Percentiles rank a stretch among this genome's conserved stretches.
phyloP scores from a whole-genome alignment of 2,329 filamentous ascomycete genomes.

The Aspergillus costaricaensis region DNA sequence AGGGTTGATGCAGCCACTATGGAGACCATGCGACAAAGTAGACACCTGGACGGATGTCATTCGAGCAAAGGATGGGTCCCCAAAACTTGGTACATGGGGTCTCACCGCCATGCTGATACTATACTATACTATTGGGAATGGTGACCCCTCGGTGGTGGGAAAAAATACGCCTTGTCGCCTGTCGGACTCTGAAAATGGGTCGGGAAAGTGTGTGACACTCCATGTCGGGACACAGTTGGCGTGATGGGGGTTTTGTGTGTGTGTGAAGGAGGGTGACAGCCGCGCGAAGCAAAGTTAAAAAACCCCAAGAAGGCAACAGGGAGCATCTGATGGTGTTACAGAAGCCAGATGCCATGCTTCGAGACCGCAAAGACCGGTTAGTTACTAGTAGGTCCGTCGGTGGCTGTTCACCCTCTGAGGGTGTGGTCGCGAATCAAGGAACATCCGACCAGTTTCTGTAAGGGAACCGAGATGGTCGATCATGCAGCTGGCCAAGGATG shows the following conservation, averaged over 20 bases:
- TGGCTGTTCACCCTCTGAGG: not conserved
- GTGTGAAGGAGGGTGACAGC: conserved; percentile 3
- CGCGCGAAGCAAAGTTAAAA: conserved; percentile 5
- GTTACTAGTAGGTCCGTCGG: not conserved
- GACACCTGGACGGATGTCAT: conserved; percentile 19
- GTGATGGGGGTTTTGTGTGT: not conserved
- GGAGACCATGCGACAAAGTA: conserved; percentile 12
- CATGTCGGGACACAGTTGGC: not conserved
- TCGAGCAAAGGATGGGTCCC: conserved; percentile 15
- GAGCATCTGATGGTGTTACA: not conserved
- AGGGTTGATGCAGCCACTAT: conserved; percentile 10
- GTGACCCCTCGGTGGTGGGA: not conserved
- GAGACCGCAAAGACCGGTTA: not conserved
- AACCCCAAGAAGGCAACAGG: not conserved
- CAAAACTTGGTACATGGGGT: not conserved
- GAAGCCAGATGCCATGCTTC: not conserved
- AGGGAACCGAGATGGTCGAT: conserved; percentile 7
- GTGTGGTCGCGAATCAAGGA: not conserved
- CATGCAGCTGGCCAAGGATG: conserved; percentile 8
- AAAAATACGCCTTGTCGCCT: not conserved
- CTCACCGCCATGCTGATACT: conserved; percentile 5
- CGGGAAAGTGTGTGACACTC: not conserved
- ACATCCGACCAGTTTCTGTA: conserved; percentile 3
- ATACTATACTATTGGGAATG: not conserved
- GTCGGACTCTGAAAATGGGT: not conserved